Percentiles rank a stretch among this genome's conserved stretches.
Conservation (phyloP, 192 early-diverging fungal species). For the Coemansia sp. region DNA sequence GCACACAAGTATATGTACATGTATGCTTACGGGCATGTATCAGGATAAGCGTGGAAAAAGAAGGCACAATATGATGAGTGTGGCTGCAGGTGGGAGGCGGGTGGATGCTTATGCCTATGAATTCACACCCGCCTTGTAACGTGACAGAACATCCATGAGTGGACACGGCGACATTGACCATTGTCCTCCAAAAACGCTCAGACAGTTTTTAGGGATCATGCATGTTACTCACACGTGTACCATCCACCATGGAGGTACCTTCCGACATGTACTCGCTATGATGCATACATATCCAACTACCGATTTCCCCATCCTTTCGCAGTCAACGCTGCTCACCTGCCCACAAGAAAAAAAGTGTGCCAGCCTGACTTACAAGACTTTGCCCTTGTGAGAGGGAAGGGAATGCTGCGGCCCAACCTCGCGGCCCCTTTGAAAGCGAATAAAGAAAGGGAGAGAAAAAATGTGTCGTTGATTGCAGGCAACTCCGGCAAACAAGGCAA, state of each 20-base stretch:
- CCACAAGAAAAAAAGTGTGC: too few relatives aligned
- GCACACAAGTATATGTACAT: conserved; percentile 1
- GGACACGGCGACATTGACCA: neutral
- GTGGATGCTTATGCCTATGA: neutral
- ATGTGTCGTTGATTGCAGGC: neutral
- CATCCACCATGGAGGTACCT: neutral
- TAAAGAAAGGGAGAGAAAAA: neutral
- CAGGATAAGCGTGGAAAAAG: neutral
- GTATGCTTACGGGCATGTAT: neutral
- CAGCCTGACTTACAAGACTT: neutral
- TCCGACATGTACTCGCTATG: too few relatives aligned
- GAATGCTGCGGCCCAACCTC: neutral
- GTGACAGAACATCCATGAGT: neutral
- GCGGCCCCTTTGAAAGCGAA: neutral
- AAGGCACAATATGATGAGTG: neutral
- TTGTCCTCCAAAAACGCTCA: neutral
- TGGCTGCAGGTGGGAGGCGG: too few relatives aligned
- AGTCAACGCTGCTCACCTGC: neutral
- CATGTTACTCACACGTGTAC: neutral
- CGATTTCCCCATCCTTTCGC: neutral
- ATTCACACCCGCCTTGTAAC: neutral
- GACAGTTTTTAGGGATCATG: neutral
- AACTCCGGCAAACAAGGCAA: neutral
- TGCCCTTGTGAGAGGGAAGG: neutral
- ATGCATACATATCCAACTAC: too few relatives aligned